phyloP scores from a whole-genome alignment of 2,329 filamentous ascomycete species.

The Cercospora zeina region DNA sequence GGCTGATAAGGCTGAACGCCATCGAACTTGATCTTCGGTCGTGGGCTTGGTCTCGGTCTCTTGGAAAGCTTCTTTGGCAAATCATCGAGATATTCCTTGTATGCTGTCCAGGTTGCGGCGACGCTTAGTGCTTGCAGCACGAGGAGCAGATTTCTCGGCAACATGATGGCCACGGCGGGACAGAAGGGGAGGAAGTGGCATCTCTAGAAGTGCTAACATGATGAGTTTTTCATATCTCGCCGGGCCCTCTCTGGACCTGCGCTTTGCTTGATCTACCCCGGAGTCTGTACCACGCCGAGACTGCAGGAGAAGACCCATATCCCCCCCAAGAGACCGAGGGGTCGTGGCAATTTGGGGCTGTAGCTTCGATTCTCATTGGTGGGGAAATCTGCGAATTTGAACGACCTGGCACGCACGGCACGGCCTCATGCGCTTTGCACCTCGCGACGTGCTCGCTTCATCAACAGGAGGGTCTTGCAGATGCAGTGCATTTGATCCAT shows the following conservation, averaged over 20 bases:
- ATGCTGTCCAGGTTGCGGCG: conserved; percentile 36
- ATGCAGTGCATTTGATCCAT: not conserved
- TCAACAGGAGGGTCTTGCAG: not conserved
- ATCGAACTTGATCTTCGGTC: conserved; percentile 40
- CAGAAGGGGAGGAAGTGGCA: not conserved
- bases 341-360: not conserved
- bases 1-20: conserved; percentile 39
- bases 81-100: conserved; percentile 33
- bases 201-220: not conserved
- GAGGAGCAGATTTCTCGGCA: not conserved
- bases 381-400: conserved; percentile 4
- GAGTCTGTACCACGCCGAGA: not conserved
- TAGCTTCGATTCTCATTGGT: not conserved
- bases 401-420: not conserved
- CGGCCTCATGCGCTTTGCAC: not conserved
- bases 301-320: conserved; percentile 3
- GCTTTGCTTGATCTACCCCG: not conserved
- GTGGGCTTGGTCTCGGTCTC: conserved; percentile 29
- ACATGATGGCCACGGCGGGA: not conserved
- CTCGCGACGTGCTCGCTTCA: not conserved
- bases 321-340: not conserved
- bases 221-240: not conserved
- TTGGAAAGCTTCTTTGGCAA: conserved; percentile 25
- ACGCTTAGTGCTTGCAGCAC: conserved; percentile 27
- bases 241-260: not conserved